Evolutionary conservation across 2,329 filamentous ascomycete species (phyloP).

Genomic region (Colletotrichum simmondsii): DNA sequence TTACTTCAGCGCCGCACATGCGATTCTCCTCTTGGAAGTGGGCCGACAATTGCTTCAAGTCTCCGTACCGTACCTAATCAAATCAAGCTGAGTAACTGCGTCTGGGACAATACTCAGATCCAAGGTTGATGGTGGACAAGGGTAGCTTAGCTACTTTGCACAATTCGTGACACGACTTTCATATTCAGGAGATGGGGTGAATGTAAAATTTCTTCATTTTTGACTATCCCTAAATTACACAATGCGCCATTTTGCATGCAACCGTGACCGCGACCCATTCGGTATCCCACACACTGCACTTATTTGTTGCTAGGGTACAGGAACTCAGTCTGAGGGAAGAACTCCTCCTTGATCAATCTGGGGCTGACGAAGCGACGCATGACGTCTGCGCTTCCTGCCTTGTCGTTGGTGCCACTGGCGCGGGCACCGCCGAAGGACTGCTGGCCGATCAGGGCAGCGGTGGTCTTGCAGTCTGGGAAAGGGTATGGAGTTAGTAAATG

Average conservation of each 20-base stretch:
- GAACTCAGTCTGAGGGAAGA: slow-evolving; percentile 50
- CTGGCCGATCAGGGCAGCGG: slow-evolving; percentile 79
- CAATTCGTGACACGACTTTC: not conserved
- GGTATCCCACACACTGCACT: not conserved
- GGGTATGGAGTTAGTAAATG: not conserved
- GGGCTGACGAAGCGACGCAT: slow-evolving; percentile 74
- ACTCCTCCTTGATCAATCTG: slow-evolving; percentile 81
- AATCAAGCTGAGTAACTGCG: too few species aligned
- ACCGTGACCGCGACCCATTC: not conserved
- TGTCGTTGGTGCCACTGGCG: slow-evolving; percentile 78
- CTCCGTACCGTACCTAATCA: too few species aligned
- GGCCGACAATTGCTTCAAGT: too few species aligned
- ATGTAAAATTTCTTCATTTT: not conserved
- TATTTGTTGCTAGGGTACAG: slow-evolving; percentile 61
- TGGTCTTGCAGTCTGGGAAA: slow-evolving; percentile 74
- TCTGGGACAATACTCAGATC: too few species aligned
- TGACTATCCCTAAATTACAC: not conserved
- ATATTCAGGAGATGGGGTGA: not conserved
- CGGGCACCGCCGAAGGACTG: slow-evolving; percentile 78
- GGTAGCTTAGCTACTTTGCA: not conserved
- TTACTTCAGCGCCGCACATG: too few species aligned
- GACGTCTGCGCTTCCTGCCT: slow-evolving; percentile 74
- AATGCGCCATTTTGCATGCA: not conserved
- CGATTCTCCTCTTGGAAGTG: too few species aligned
- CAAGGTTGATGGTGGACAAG: not conserved